A percentile compares a stretch with the other conserved stretches of the same genome.
Evolutionary conservation across 345 rosid genomes (phyloP).

Genomic region (Brassica nigra): DNA sequence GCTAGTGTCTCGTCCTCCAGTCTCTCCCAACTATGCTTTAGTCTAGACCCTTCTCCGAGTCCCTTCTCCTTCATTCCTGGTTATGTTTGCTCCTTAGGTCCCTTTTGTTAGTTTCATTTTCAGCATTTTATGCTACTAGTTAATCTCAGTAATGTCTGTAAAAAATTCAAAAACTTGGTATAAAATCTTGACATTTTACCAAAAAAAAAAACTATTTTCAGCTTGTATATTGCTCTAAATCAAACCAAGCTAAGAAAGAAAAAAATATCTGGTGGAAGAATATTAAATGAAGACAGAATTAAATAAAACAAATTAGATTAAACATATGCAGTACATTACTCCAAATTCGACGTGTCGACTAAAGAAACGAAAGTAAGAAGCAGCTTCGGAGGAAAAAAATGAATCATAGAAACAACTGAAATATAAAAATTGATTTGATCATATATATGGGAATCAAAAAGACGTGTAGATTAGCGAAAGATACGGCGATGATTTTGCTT

Average conservation of each 20-base stretch:
- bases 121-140: neutral
- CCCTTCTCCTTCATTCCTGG: too few relatives aligned
- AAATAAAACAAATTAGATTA: conserved; percentile 1
- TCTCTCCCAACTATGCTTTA: too few relatives aligned
- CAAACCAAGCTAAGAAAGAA: neutral
- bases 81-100: too few relatives aligned
- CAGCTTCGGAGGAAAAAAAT: conserved; percentile 25
- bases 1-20: too few relatives aligned
- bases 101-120: too few relatives aligned
- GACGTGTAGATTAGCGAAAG: conserved; percentile 47
- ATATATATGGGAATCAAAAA: conserved; percentile 39
- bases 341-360: conserved; percentile 32
- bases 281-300: neutral
- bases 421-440: conserved; percentile 23
- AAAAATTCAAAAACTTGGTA: too few relatives aligned
- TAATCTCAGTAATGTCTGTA: neutral
- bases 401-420: conserved; percentile 29
- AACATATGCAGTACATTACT: conserved; percentile 27
- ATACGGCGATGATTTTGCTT: conserved; percentile 46
- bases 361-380: conserved; percentile 35
- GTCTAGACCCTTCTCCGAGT: too few relatives aligned
- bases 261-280: neutral
- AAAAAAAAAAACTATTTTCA: neutral
- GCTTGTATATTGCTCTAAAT: neutral
- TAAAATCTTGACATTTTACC: too few relatives aligned